Conservation (phyloP, 2,329 filamentous ascomycete species). For the Leptographium galeiforme region DNA sequence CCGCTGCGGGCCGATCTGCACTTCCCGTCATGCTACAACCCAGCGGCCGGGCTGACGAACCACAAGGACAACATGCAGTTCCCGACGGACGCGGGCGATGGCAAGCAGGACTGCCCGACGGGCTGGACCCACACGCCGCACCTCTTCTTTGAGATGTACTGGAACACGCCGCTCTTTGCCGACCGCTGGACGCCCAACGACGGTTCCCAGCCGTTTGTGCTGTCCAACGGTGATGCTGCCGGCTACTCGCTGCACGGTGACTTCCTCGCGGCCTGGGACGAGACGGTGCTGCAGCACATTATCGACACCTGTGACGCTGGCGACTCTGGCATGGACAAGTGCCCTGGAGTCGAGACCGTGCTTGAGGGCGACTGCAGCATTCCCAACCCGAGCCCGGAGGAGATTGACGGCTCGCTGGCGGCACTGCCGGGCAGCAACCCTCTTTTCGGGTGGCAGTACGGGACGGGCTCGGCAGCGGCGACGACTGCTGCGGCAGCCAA, state of each 20-base stretch:
- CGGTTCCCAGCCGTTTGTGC: constrained; percentile 50
- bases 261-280: constrained; percentile 63
- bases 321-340: constrained; percentile 46
- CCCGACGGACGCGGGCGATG: constrained; percentile 32
- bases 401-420: constrained; percentile 27
- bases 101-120: constrained; percentile 38
- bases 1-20: constrained; percentile 54
- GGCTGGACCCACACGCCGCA: constrained; percentile 43
- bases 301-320: constrained; percentile 53
- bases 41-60: constrained; percentile 41
- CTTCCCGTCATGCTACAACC: constrained; percentile 65
- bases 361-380: constrained; percentile 37
- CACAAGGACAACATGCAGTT: constrained; percentile 54
- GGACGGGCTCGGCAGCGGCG: constrained; percentile 12
- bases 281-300: constrained; percentile 48
- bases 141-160: constrained; percentile 47
- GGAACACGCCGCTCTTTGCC: constrained; percentile 39
- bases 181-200: constrained; percentile 40
- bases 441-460: constrained; percentile 37
- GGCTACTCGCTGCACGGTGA: constrained; percentile 60
- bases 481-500: constrained; percentile 24
- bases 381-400: constrained; percentile 30
- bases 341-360: constrained; percentile 41
- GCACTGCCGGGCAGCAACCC: constrained; percentile 42
- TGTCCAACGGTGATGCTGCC: constrained; percentile 55